Evolutionary conservation across 2,329 filamentous ascomycete species (phyloP).

Genomic region (Fusarium illudens): DNA sequence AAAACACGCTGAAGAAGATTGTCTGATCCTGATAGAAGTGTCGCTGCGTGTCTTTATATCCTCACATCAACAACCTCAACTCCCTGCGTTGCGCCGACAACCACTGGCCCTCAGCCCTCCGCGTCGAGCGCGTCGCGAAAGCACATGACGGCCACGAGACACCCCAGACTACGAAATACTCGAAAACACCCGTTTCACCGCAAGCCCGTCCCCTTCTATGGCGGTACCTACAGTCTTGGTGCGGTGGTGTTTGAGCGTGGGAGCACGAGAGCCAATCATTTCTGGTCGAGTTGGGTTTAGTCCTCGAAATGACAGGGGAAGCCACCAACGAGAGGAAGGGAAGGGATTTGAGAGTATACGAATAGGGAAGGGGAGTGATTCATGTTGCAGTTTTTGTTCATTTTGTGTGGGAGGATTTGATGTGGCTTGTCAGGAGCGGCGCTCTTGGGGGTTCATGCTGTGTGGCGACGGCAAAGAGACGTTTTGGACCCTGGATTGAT

Average conservation of each 20-base stretch:
- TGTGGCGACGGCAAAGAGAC: background rate
- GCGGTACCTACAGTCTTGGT: background rate
- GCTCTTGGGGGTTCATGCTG: background rate
- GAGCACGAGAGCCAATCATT: conserved; percentile 29
- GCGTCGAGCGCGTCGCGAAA: conserved; percentile 19
- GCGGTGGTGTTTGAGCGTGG: conserved; percentile 25
- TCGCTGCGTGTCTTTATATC: conserved; percentile 27
- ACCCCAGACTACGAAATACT: background rate
- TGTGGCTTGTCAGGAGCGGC: conserved; percentile 1
- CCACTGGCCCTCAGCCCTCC: conserved; percentile 27
- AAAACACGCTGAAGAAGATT: conserved; percentile 31
- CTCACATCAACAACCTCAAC: conserved; percentile 16
- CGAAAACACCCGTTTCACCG: conserved; percentile 28
- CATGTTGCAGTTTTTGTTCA: background rate
- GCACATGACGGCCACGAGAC: conserved; percentile 12
- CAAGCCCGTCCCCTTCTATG: background rate
- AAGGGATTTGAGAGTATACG: background rate
- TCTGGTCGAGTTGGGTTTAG: background rate
- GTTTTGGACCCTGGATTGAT: conserved; percentile 16
- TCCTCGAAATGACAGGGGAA: background rate
- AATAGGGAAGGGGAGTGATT: background rate
- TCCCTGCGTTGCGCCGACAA: conserved; percentile 30
- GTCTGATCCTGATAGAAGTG: background rate
- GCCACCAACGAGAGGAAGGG: background rate
- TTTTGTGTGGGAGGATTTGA: background rate